Conservation (phyloP, 2,329 filamentous ascomycete genomes). For the Fusarium sp. region DNA sequence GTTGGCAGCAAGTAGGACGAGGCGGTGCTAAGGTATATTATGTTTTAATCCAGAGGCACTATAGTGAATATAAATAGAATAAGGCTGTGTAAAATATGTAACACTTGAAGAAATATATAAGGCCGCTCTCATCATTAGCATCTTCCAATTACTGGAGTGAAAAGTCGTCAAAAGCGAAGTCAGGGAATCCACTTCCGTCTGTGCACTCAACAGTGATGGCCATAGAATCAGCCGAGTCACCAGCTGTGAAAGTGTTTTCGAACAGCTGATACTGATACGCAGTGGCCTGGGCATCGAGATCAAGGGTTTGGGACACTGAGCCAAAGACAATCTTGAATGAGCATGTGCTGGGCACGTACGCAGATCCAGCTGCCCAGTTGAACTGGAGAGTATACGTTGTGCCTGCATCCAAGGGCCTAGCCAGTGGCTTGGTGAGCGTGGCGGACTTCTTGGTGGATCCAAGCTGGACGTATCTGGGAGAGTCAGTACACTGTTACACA, state of each 20-base stretch:
- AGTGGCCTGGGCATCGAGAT: not conserved
- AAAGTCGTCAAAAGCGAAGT: conserved; percentile 1
- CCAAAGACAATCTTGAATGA: not conserved
- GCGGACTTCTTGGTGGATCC: not conserved
- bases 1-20: not conserved
- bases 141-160: not conserved
- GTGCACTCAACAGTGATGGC: not conserved
- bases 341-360: not conserved
- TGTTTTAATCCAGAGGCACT: not conserved
- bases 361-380: not conserved
- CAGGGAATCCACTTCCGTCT: not conserved
- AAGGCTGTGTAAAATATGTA: not conserved
- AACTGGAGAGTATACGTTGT: not conserved
- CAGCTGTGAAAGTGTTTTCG: not conserved
- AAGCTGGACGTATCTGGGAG: not conserved
- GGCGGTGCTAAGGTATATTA: not conserved
- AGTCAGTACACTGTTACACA: not conserved
- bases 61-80: not conserved
- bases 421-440: not conserved
- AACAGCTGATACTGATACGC: not conserved
- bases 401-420: not conserved
- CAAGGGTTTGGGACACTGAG: rapidly evolving
- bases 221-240: not conserved
- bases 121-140: not conserved
- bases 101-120: not conserved